These are phyloP conservation scores for Phyllosticta capitalensis DNA, from an alignment of 2,329 filamentous ascomycete species.

Conservation along the genomic window DNA sequence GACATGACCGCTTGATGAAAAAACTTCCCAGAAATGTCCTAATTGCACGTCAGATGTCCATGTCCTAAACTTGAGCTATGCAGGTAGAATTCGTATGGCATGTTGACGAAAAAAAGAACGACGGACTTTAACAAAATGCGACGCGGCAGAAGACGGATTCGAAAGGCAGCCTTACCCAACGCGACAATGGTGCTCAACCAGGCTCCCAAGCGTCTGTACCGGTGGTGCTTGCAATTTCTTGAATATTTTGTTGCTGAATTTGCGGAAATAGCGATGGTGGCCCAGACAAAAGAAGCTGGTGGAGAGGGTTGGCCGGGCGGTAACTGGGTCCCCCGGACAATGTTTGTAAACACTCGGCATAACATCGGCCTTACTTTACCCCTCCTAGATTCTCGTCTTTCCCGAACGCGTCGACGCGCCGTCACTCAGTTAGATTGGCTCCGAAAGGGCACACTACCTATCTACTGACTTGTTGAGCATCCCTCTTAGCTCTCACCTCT, in stretches of 20 bases:
- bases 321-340: background rate
- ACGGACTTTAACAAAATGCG: background rate
- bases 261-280: background rate
- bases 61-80: background rate
- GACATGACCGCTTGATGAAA: background rate
- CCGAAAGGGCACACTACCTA: no score
- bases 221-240: background rate
- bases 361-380: background rate
- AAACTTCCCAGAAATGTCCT: background rate
- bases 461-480: background rate
- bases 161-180: background rate
- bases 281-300: background rate
- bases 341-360: background rate
- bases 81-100: background rate
- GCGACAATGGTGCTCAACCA: background rate
- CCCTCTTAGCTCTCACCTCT: background rate
- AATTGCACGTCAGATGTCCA: background rate
- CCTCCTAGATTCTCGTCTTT: background rate
- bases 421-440: no score
- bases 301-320: background rate
- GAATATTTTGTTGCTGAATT: background rate
- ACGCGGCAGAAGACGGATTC: background rate
- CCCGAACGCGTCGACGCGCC: background rate
- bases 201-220: no score
- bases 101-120: background rate